Base-by-base conservation (phyloP, 345 rosid species). In the Ceriops tagal region DNA sequence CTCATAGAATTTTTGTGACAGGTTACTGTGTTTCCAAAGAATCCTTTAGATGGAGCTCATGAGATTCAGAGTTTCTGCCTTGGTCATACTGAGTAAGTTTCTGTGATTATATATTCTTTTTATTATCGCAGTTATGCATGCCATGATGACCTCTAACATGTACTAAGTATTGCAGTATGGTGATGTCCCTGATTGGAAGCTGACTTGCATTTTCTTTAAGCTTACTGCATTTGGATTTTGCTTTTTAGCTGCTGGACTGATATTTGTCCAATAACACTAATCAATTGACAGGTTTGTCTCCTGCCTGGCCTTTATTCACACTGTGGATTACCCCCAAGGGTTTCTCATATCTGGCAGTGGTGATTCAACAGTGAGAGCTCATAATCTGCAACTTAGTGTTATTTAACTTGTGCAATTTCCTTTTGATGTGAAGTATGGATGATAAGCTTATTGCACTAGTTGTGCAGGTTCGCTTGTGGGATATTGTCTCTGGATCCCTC, bases 1-100 rank as follows among this genome's bases (percentile, higher is more conserved):
- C 47, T 65, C 30, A 53, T 61, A 53, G 72, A 72, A 52, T 31
- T 70, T 62, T 47, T 77, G 26, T 62, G 61, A 62, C 80, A 92
- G 99, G 96, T 92, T 59, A 82, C 93, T 66, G 84, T 87, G 37
- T 84, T 92, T 37, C 98, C 99, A 49, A 79, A 87, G 79, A 86
- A 80, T 64, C 96, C 99, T 73, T 68, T 86, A 64, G 85, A 85
- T 62, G 97, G 97, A 71, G 96, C 98, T 78, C 98, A 95, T 73
- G 95, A 89, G 77, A 92, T 95, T 70, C 96, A 95, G 67, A 87
- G 96, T 71, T 90, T 92, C 75, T 92, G 99, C 83, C 96, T 95
- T 62, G 99, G 92, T 47, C 99, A 95, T 84, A 81, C 97, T 88
- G 82, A 93, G 97, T 89, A 82, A 78, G 63, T 71, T 77, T 73